Base-by-base conservation (phyloP, 495 filamentous ascomycete genomes). In the Astrocystis sublimbata region DNA sequence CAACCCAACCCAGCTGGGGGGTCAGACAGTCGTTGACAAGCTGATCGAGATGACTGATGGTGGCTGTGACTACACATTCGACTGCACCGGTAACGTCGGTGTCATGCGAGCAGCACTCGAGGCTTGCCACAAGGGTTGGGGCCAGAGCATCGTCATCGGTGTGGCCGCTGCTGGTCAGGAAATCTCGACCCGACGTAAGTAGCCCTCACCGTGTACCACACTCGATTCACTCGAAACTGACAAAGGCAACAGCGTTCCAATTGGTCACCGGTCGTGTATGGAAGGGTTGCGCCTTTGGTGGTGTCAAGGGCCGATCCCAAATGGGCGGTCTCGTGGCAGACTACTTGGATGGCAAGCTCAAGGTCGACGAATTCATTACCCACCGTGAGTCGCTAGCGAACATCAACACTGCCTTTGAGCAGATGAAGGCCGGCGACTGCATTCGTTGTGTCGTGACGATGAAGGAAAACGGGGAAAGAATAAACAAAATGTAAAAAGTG, bases 351-450 rank as follows among this genome's bases (percentile, higher is more conserved):
- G 92, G 92, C 64, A 84, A 89, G 70, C 85, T 98, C 70, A 98
- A 97, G 90, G 93, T 98, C 41, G 96, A 98, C 71, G 94, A 98
- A 81, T 98, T 98, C 82, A 98, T 98, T 78, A 98, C 94, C 30
- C 96, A 98, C 81, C 88, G 94, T 45, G 89, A 96, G 83, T 78
- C 79, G 7, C 81, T 98, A 47, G 71, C 72, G 24, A 82, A 86
- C 51, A 97, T 98, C 79, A 97, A 97, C 82, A 80, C 79, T 19
- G 93, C 92, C 10, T 98, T 98, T 65, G 84, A 90, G 51, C 84
- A 88, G 75, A 98, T 98, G 94, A 96, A 96, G 84, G 79, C 85
- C 55, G 94, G 94, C 40, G 92, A 98, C 73, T 98, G 94, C 76
- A 93, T 98, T 66, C 88, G 94, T 47, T 96, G 90, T 63, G 96